Conservation (phyloP, 202 grass and related monocot species). For the Carex sylvatica region DNA sequence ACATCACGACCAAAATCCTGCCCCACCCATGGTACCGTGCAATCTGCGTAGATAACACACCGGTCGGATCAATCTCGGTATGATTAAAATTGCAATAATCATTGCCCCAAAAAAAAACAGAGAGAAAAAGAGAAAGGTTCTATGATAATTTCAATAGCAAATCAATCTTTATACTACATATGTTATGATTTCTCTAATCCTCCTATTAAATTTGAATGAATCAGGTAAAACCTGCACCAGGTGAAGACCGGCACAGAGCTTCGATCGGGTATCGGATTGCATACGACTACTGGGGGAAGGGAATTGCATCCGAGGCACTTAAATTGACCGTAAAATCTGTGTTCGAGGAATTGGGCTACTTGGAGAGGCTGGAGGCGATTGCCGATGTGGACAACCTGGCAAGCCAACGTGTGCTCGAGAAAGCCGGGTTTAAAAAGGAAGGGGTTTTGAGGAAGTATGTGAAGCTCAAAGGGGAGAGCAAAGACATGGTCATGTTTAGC, state of each 20-base stretch:
- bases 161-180: background rate
- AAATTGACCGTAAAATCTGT: constrained; percentile 16
- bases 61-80: constrained; percentile 59
- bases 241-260: constrained; percentile 30
- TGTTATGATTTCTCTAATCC: background rate
- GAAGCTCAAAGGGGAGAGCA: constrained; percentile 53
- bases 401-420: constrained; percentile 82
- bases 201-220: background rate
- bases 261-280: constrained; percentile 68
- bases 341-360: constrained; percentile 41
- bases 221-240: constrained; percentile 9
- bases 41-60: constrained; percentile 40
- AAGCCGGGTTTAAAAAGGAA: constrained; percentile 70
- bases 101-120: too few relatives aligned
- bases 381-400: constrained; percentile 73
- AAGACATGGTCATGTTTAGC: constrained; percentile 80
- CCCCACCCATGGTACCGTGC: constrained; percentile 76
- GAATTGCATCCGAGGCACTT: constrained; percentile 45
- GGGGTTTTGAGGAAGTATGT: constrained; percentile 57
- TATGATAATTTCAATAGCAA: background rate
- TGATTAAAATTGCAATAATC: background rate
- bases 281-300: constrained; percentile 54
- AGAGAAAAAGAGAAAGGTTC: background rate
- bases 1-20: constrained; percentile 58
- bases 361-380: constrained; percentile 60